Percentiles rank a stretch among this genome's conserved stretches.
phyloP scores from a whole-genome alignment of 2,329 filamentous ascomycete genomes.

The Alternaria angustiovoidea region DNA sequence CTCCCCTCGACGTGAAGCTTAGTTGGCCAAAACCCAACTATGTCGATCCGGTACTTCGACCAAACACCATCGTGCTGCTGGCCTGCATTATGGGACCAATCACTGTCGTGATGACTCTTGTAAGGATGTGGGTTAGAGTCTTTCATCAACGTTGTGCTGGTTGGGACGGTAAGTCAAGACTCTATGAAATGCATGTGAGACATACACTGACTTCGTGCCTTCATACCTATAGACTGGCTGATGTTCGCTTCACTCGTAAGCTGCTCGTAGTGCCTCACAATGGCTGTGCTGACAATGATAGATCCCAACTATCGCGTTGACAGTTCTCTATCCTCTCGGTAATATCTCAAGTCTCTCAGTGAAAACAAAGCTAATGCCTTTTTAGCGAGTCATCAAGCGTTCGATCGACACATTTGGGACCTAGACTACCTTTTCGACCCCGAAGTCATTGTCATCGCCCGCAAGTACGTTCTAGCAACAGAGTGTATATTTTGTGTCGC shows the following conservation, averaged over 20 bases:
- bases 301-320: conserved; percentile 30
- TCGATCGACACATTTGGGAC: conserved; percentile 43
- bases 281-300: conserved; percentile 17
- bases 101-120: conserved; percentile 32
- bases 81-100: conserved; percentile 35
- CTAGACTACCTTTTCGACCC: conserved; percentile 19
- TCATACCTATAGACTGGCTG: conserved; percentile 30
- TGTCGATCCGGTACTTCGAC: conserved; percentile 30
- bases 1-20: conserved; percentile 34
- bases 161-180: conserved; percentile 21
- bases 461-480: conserved; percentile 40
- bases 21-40: conserved; percentile 39
- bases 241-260: conserved; percentile 37
- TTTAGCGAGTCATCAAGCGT: conserved; percentile 25
- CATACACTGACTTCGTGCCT: background rate
- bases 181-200: background rate
- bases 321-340: conserved; percentile 34
- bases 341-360: background rate
- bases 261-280: background rate
- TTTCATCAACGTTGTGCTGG: conserved; percentile 35
- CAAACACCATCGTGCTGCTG: conserved; percentile 28
- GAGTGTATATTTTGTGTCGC: conserved; percentile 38
- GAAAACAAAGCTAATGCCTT: conserved; percentile 15
- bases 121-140: conserved; percentile 41
- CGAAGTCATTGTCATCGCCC: conserved; percentile 22